A percentile compares a stretch with the other conserved stretches of the same genome.
Conservation (phyloP, 2,329 filamentous ascomycete genomes). For the Colletotrichum trifolii region DNA sequence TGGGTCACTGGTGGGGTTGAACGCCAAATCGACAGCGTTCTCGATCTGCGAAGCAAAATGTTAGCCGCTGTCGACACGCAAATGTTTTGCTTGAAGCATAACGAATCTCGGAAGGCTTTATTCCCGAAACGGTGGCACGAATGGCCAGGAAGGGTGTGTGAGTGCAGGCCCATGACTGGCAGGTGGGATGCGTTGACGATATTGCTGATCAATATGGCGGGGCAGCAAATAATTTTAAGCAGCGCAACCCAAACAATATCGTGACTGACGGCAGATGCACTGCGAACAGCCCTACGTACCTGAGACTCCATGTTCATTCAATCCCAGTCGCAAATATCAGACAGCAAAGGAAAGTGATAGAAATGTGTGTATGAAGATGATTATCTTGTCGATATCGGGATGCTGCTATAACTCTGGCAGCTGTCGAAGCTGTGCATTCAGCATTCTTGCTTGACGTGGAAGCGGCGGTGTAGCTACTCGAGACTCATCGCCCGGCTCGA, state of each 20-base stretch:
- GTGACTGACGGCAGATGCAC: conserved; percentile 32
- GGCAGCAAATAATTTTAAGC: conserved; percentile 37
- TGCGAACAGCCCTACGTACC: conserved; percentile 47
- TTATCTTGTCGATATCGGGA: conserved; percentile 39
- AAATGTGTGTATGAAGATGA: conserved; percentile 12
- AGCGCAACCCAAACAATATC: conserved; percentile 6
- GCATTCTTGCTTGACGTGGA: conserved; percentile 50
- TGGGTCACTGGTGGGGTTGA: conserved; percentile 81
- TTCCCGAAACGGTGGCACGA: not conserved
- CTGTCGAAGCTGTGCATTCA: conserved; percentile 51
- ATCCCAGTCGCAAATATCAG: conserved; percentile 8
- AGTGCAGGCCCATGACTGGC: conserved; percentile 13
- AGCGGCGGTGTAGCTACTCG: conserved; percentile 52
- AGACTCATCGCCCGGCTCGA: conserved; percentile 51
- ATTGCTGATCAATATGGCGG: conserved; percentile 41
- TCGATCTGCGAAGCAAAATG: conserved; percentile 72
- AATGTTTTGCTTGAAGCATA: not conserved
- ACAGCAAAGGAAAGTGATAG: conserved; percentile 1
- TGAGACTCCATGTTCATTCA: conserved; percentile 58
- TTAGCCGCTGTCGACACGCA: conserved; percentile 12
- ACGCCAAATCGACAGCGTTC: conserved; percentile 95
- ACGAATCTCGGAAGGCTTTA: no score
- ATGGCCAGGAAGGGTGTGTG: not conserved
- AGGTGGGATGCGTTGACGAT: conserved; percentile 38
- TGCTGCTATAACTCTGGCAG: conserved; percentile 58